Conservation (phyloP, 192 early-diverging fungal species). For the Diversispora eburnea region DNA sequence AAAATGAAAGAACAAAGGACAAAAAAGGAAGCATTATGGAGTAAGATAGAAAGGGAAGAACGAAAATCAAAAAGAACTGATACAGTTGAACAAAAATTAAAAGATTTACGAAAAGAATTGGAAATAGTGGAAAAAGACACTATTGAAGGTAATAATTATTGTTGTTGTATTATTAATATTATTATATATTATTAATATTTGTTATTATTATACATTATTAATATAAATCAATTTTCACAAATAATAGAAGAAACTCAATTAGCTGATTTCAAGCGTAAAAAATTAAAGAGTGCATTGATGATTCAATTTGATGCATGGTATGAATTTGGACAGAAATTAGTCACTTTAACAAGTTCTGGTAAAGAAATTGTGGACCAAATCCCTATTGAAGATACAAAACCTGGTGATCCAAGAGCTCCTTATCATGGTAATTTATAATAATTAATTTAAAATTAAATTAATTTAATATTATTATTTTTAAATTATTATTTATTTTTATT, state of each 20-base stretch:
- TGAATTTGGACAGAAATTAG: slow-evolving; percentile 16
- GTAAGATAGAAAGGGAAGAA: slow-evolving; percentile 26
- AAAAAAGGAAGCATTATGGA: slow-evolving; percentile 23
- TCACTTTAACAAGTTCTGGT: not conserved
- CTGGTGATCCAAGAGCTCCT: slow-evolving; percentile 5
- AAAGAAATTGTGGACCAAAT: slow-evolving; percentile 19
- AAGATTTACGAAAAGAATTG: slow-evolving; percentile 14
- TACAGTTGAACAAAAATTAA: not conserved
- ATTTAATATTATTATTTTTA: not conserved
- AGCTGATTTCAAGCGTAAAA: slow-evolving; percentile 21
- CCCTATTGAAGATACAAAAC: not conserved
- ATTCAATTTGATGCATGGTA: slow-evolving; percentile 7
- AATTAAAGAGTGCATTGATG: slow-evolving; percentile 18
- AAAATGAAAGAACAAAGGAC: slow-evolving; percentile 14
- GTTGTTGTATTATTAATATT: not conserved
- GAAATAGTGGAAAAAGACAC: slow-evolving; percentile 17
- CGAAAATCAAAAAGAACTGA: slow-evolving; percentile 26
- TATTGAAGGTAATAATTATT: not conserved
- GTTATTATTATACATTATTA: not conserved
- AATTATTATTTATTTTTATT: too few relatives aligned
- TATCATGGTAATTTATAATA: slow-evolving; percentile 12
- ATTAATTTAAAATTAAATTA: not conserved
- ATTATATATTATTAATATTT: not conserved
- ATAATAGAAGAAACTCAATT: slow-evolving; percentile 15
- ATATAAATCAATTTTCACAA: not conserved